phyloP scores from a whole-genome alignment of 2,329 filamentous ascomycete species.

The Sporothrix protearum region DNA sequence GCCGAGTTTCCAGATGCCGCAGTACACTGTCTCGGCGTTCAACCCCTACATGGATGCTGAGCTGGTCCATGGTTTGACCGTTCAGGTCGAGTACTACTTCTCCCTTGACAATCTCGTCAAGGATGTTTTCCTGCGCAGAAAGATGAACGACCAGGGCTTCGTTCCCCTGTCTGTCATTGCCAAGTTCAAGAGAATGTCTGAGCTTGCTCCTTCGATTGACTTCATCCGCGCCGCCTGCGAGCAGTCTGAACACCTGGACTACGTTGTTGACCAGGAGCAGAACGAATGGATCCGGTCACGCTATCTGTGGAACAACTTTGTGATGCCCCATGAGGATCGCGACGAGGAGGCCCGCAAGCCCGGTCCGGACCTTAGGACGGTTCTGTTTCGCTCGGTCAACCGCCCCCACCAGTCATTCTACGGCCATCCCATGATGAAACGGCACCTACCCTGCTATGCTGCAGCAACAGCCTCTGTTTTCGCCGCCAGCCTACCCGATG shows the following conservation, averaged over 20 bases:
- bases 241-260: constrained; percentile 69
- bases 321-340: constrained; percentile 68
- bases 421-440: constrained; percentile 33
- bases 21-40: not conserved
- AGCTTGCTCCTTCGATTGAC: constrained; percentile 67
- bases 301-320: constrained; percentile 75
- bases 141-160: constrained; percentile 95
- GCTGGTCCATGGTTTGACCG: constrained; percentile 43
- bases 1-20: constrained; percentile 26
- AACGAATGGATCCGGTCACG: constrained; percentile 72
- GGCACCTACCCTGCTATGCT: constrained; percentile 32
- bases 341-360: constrained; percentile 70
- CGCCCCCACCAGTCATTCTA: constrained; percentile 26
- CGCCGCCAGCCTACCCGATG: constrained; percentile 30
- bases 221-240: constrained; percentile 72
- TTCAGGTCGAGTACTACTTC: constrained; percentile 86
- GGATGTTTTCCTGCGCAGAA: constrained; percentile 79
- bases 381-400: constrained; percentile 35
- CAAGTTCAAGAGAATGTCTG: constrained; percentile 79
- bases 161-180: constrained; percentile 76
- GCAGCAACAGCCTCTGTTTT: constrained; percentile 32
- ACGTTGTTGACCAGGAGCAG: constrained; percentile 69
- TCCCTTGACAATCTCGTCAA: constrained; percentile 94
- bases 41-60: constrained; percentile 25
- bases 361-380: constrained; percentile 46